Base-by-base conservation (phyloP, 2,329 filamentous ascomycete genomes). In the Hymenoscyphus albidus region DNA sequence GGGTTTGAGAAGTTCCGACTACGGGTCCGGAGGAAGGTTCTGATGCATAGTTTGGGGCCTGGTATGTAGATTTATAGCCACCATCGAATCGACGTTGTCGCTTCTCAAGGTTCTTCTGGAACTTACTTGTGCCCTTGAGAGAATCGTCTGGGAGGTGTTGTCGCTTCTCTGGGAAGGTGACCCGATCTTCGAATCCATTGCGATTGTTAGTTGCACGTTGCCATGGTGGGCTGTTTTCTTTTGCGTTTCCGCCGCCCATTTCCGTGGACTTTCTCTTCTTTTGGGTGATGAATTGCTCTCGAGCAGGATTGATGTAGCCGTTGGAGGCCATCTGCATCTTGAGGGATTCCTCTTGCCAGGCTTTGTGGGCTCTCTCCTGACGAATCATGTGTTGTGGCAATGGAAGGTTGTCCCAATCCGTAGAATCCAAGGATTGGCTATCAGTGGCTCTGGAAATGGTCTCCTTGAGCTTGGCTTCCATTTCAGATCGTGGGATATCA, bases 261-360 rank as follows among this genome's bases (percentile, higher is more conserved):
- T 87, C 91, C 71, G 83, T 81, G 54, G 92, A 96, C 78, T 97
- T 97, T 74, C 93, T 86, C 81, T 97, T 97, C 79, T 88, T 91
- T 9, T 54, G 13, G 48, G 85, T 81, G 48, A 66, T 58, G 32
- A 62, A 40, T 16, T 62, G 48, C 39, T 63, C 59, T 61, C 61
- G 61, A 48, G 59, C 35, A 35, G 31, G 35, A 61, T 69, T 70
- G 16, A 63, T 51, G 58, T 64, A 63, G 32, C 69, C 69, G 59
- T 69, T 71, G n/a, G 62, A 65, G 48, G 48, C 48, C 59, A 71
- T 64, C 58, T 67, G 69, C 27, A 71, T 44, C 58, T 70, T 67
- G 31, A 73, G 59, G 27, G 72, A 72, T 48, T 74, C 66, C 62
- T 73, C 70, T 51, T 70, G 70, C 73, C 73, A 75, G 18, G 66